Base-by-base conservation (phyloP, 495 filamentous ascomycete genomes). In the Talaromyces trachyspermus region DNA sequence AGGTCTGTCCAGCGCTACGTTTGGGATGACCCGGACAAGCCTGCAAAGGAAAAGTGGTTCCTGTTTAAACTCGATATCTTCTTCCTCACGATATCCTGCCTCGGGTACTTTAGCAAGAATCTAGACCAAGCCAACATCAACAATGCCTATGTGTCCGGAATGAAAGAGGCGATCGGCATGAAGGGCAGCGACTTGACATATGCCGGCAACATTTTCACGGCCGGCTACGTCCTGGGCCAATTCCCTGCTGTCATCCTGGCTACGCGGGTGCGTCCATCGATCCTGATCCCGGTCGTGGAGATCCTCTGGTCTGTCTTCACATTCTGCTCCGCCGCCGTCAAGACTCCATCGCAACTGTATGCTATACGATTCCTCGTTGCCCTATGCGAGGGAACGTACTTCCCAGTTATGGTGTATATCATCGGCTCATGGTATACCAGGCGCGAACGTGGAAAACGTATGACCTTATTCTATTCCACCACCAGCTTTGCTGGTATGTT, bases 131-230 rank as follows among this genome's bases (percentile, higher is more conserved):
- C 51, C 3, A 63, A 66, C 42, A 50, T 66, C 17, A 48, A 40
- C 23, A 66, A 62, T 55, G 64, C 64, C 8, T 70, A 63, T 46
- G 54, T 76, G 0, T 72, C 65, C 5, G 71, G 71, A 10, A 76
- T 76, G 73, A 72, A 76, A 44, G 74, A 78, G 48, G 71, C 73
- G 33, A 52, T 78, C 6, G 55, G 60, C 9, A 54, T 79, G 29
- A 62, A 63, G 17, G 72, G 72, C 12, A 74, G 64, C 18, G 55
- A 79, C 54, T 33, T 57, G 6, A 52, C 55, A 3, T 55, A 55
- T 41, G 46, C 57, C 38, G 43, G 54, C 43, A 60, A 49, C 19
- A 50, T 53, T 22, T 40, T 40, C 14, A 40, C 37, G 19, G 37
- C 37, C 4, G 57, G 53, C 24, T 58, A 50, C 41, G 50, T 54